These are phyloP conservation scores for Sporothrix schenckii DNA, from an alignment of 2,329 filamentous ascomycete genomes.

Conservation along the genomic window DNA sequence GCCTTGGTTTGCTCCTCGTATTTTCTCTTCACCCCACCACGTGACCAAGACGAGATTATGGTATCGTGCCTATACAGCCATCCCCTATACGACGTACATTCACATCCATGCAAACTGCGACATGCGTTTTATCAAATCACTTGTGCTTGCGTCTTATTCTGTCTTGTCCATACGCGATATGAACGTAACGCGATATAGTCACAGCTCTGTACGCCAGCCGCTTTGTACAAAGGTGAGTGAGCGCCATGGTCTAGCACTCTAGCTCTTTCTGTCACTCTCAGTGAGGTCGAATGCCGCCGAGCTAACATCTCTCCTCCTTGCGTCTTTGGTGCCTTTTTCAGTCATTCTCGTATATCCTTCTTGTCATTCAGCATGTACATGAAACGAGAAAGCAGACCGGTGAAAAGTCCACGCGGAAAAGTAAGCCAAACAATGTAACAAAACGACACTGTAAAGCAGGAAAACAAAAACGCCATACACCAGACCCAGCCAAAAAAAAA, in stretches of 20 bases:
- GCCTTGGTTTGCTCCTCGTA: too few relatives aligned
- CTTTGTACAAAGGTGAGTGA: not conserved
- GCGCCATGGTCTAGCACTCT: not conserved
- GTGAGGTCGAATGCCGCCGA: not conserved
- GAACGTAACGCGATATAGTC: not conserved
- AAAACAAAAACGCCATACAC: slow-evolving; percentile 24
- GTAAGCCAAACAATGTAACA: not conserved
- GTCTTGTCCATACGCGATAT: not conserved
- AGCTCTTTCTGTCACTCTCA: not conserved
- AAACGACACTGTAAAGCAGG: not conserved
- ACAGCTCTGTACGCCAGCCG: not conserved
- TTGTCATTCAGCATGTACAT: slow-evolving; percentile 6
- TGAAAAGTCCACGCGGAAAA: not conserved
- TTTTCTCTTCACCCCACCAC: not conserved
- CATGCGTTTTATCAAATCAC: not conserved
- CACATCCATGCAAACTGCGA: not conserved
- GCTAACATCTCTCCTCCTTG: not conserved
- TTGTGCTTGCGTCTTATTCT: not conserved
- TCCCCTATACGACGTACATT: not conserved
- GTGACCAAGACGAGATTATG: too few relatives aligned
- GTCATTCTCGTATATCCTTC: slow-evolving; percentile 20
- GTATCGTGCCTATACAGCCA: too few relatives aligned
- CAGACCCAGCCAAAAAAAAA: slow-evolving; percentile 7
- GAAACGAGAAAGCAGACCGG: not conserved
- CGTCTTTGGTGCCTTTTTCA: slow-evolving; percentile 11